Conservation (phyloP, 75 land plant species). For the Larix kaempferi region DNA sequence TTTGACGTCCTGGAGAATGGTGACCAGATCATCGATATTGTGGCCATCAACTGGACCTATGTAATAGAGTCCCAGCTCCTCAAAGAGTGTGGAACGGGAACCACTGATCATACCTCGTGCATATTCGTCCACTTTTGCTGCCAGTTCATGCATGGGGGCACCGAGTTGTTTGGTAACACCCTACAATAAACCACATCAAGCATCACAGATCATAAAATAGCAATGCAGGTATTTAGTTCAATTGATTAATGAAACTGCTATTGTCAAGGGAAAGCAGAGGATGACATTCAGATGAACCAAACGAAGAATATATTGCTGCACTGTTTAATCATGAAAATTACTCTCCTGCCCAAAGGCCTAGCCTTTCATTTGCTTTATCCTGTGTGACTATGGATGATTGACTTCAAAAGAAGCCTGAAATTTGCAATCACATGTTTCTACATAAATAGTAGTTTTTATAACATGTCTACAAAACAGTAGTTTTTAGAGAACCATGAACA, state of each 20-base stretch:
- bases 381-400: background rate
- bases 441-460: background rate
- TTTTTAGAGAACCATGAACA: too few relatives aligned
- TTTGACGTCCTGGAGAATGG: constrained; percentile 79
- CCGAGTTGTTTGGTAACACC: constrained; percentile 86
- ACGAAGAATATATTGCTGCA: background rate
- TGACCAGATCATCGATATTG: constrained; percentile 66
- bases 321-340: background rate
- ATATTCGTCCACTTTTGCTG: constrained; percentile 91
- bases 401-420: background rate
- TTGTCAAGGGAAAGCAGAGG: background rate
- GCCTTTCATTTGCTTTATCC: background rate
- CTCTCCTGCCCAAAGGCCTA: background rate
- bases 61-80: constrained; percentile 89
- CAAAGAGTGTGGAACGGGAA: constrained; percentile 76
- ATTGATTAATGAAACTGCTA: background rate
- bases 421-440: background rate
- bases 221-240: background rate
- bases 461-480: background rate
- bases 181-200: constrained; percentile 27
- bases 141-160: constrained; percentile 76
- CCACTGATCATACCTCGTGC: constrained; percentile 97
- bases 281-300: background rate
- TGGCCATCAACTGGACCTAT: constrained; percentile 94
- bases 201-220: background rate